Conservation (phyloP, 805 yeast species). For the Metschnikowia noctiluminum region DNA sequence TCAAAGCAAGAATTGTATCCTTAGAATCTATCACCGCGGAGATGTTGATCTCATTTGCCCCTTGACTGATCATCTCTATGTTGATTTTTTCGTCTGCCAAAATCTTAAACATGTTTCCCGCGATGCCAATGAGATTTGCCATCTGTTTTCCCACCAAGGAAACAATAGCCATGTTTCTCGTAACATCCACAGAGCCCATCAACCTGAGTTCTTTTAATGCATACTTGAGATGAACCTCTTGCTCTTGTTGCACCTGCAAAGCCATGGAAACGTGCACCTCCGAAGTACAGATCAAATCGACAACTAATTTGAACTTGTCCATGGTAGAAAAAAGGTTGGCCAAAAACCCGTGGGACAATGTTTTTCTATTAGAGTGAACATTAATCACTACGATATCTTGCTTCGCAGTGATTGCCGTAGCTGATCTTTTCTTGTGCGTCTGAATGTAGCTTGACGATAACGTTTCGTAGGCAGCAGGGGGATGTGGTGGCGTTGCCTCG, state of each 20-base stretch:
- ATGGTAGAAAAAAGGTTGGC: constrained; percentile 85
- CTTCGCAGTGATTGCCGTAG: constrained; percentile 95
- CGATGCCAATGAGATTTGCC: constrained; percentile 95
- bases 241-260: constrained; percentile 68
- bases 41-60: constrained; percentile 96
- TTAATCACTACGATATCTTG: constrained; percentile 87
- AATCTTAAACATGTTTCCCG: constrained; percentile 94
- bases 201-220: constrained; percentile 77
- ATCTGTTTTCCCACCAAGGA: constrained; percentile 95
- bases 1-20: constrained; percentile 82
- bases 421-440: constrained; percentile 56
- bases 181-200: constrained; percentile 87
- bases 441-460: constrained; percentile 35
- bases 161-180: constrained; percentile 83
- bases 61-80: constrained; percentile 97
- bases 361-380: constrained; percentile 90
- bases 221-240: constrained; percentile 56
- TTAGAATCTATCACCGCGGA: constrained; percentile 87
- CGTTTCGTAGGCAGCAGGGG: constrained; percentile 71
- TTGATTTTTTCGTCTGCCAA: constrained; percentile 88
- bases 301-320: constrained; percentile 82
- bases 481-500: constrained; percentile 90
- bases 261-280: constrained; percentile 99
- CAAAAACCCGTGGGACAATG: constrained; percentile 90
- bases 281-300: constrained; percentile 93